A percentile compares a stretch with the other conserved stretches of the same genome.
phyloP scores from a whole-genome alignment of 305 asterid genomes.

The Plantago coronopus region DNA sequence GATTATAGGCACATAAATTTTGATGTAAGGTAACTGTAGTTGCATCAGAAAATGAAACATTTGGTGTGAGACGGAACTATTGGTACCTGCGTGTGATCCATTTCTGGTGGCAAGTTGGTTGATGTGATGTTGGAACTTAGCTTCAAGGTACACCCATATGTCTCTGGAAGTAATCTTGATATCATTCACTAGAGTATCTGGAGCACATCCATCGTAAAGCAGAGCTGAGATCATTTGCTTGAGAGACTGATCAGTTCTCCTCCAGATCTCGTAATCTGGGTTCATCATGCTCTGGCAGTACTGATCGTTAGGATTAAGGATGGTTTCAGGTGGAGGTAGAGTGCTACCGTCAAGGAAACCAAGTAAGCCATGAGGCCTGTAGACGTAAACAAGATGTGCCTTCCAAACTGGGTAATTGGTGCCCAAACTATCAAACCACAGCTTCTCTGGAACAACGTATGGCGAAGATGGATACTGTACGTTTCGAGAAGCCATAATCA shows the following conservation, averaged over 20 bases:
- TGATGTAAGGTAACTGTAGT: too few species aligned
- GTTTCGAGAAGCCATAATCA: too few species aligned
- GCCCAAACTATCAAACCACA: constrained; percentile 7
- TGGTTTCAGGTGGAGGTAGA: constrained; percentile 10
- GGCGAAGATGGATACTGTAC: not conserved
- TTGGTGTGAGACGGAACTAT: too few species aligned
- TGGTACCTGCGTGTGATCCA: not conserved
- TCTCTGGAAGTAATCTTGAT: constrained; percentile 6
- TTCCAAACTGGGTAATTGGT: constrained; percentile 18
- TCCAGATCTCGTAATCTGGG: constrained; percentile 16
- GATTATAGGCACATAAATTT: too few species aligned
- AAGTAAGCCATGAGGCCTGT: constrained; percentile 14
- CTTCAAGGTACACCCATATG: constrained; percentile 16
- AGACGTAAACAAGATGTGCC: constrained; percentile 14
- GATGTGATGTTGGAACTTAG: not conserved
- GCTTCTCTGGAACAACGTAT: constrained; percentile 1
- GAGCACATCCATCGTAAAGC: not conserved
- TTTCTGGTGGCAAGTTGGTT: too few species aligned
- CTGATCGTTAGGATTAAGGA: not conserved
- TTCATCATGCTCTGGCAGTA: not conserved
- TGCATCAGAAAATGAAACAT: too few species aligned
- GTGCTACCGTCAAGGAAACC: constrained; percentile 12
- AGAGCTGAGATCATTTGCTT: constrained; percentile 17
- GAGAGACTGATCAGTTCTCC: constrained; percentile 11
- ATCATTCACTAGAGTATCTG: not conserved